Conservation (phyloP, 495 filamentous ascomycete species). For the Apodospora peruviana region DNA sequence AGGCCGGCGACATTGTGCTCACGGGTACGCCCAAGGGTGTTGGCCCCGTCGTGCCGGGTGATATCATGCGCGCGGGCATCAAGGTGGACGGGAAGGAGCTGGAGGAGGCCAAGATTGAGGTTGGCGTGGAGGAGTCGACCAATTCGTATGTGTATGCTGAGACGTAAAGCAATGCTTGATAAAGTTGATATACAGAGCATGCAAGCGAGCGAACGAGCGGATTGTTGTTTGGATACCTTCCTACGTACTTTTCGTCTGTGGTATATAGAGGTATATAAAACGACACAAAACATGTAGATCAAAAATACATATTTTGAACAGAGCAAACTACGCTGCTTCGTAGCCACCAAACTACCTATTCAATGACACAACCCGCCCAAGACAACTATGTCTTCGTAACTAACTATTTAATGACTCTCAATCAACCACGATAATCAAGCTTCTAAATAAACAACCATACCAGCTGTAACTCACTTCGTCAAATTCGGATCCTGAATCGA, state of each 20-base stretch:
- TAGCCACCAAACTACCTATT: background rate
- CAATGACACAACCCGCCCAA: too few relatives aligned
- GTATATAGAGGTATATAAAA: background rate
- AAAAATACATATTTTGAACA: too few relatives aligned
- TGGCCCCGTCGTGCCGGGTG: conserved; percentile 75
- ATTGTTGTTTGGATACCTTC: background rate
- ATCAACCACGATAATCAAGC: too few relatives aligned
- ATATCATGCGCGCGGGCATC: conserved; percentile 83
- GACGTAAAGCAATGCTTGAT: conserved; percentile 39
- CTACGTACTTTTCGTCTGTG: too few relatives aligned
- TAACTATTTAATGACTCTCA: too few relatives aligned
- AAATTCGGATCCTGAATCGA: conserved; percentile 49
- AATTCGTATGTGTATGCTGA: conserved; percentile 52
- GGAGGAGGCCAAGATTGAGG: conserved; percentile 80
- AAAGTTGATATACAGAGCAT: background rate
- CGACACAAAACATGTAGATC: background rate
- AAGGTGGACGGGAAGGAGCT: conserved; percentile 77
- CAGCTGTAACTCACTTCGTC: conserved; percentile 9
- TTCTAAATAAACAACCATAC: background rate
- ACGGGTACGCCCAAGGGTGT: conserved; percentile 98
- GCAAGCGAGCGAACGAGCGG: background rate
- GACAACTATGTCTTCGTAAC: too few relatives aligned
- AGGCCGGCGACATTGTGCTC: conserved; percentile 85
- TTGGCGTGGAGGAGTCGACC: conserved; percentile 65
- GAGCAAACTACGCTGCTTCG: too few relatives aligned